Evolutionary conservation across 2,329 filamentous ascomycete species (phyloP), one percentile per base, ranked within the genome.

Genomic region (Arthrobotrys entomopaga): DNA sequence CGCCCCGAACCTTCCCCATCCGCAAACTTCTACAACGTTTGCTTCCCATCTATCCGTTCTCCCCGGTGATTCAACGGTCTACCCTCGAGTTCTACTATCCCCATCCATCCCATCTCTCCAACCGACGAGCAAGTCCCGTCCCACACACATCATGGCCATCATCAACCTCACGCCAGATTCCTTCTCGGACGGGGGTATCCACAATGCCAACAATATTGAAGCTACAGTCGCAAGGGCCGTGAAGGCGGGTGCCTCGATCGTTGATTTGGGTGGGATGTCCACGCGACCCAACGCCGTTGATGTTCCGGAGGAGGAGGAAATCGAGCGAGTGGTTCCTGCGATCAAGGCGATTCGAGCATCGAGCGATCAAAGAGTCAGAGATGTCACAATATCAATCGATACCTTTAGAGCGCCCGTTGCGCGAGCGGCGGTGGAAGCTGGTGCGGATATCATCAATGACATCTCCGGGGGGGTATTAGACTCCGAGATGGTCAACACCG

Each of bases 81-180:
- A 86, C 0, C 80, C 80, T 1, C 82, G 83, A 20, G 88, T 87
- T 0, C 87, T 87, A 1, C 81, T 89, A 40, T 84, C 84, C 1
- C 52, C 81, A 4, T 80, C 81, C 4, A 80, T 86, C 42, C 81
- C 84, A 10, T 83, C 87, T 0, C 82, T 95, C 43, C 86, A 87
- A 58, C 85, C 91, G 16, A 82, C 71, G 8, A 84, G 85, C 72
- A 81, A 83, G 0, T 80, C 79, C 52, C 86, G 89, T 54, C 84
- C 83, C 61, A 97, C 94, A 0, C 87, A 88, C 52, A 83, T 97
- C 77, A 99, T 99, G 95, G 91, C 91, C 64, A 96, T 99, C 76
- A 85, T 98, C 52, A 99, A 99, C 82, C 83, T 96, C 60, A 98
- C 95, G 0, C 94, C 94, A 0, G 94, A 99, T 82, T 98, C 94